Evolutionary conservation across 225 moss, liverwort and hornwort genomes (phyloP).

Genomic region (Straminergon stramineum): DNA sequence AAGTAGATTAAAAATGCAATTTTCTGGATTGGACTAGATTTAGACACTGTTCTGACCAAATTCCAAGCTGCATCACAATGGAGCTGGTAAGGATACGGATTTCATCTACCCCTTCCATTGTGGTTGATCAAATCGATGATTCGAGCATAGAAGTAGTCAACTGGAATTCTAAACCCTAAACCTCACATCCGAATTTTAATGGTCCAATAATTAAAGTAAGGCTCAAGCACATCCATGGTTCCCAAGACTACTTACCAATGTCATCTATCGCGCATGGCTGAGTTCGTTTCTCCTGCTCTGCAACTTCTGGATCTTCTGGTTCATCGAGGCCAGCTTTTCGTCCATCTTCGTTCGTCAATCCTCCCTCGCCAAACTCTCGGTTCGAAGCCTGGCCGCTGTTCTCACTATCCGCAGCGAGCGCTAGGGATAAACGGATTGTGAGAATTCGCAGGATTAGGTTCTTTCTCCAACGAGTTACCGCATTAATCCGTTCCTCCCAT

Average conservation of each 20-base stretch:
- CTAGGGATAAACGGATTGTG: not conserved
- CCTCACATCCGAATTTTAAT: not conserved
- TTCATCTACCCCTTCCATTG: not conserved
- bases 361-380: constrained; percentile 29
- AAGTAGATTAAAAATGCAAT: not conserved
- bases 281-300: constrained; percentile 15
- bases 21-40: not conserved
- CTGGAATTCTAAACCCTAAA: constrained; percentile 7
- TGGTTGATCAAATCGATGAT: not conserved
- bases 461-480: not conserved
- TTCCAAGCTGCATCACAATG: not conserved
- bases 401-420: constrained; percentile 27
- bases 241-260: constrained; percentile 24
- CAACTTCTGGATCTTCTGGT: constrained; percentile 28
- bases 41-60: not conserved
- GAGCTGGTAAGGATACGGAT: not conserved
- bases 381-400: constrained; percentile 38
- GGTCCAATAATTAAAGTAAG: not conserved
- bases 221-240: not conserved
- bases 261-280: constrained; percentile 47
- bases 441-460: not conserved
- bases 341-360: constrained; percentile 11
- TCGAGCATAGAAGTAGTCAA: not conserved
- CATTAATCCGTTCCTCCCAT: not conserved
- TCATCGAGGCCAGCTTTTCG: constrained; percentile 38